These are phyloP conservation scores for Coniosporium apollinis DNA, from an alignment of 495 filamentous ascomycete genomes.

Conservation along the genomic window DNA sequence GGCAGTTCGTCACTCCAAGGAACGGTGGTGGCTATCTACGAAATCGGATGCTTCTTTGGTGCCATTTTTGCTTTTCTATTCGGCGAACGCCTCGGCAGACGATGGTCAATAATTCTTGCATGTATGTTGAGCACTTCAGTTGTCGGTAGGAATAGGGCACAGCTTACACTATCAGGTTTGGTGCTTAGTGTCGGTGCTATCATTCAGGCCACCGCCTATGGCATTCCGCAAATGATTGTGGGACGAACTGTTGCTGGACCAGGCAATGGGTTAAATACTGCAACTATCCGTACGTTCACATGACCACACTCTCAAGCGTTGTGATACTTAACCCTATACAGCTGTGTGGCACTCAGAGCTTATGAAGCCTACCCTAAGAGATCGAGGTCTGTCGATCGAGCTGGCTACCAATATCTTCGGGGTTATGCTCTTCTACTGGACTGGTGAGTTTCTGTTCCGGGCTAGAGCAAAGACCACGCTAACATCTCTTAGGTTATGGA, in stretches of 20 bases:
- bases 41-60: constrained; percentile 47
- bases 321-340: no score
- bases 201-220: constrained; percentile 16
- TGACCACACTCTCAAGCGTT: no score
- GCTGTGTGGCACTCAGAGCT: constrained; percentile 20
- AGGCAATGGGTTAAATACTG: constrained; percentile 19
- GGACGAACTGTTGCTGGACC: constrained; percentile 16
- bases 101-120: constrained; percentile 38
- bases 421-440: constrained; percentile 13
- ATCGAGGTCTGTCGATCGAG: constrained; percentile 5
- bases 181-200: constrained; percentile 16
- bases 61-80: constrained; percentile 41
- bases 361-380: constrained; percentile 4
- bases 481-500: constrained; percentile 11
- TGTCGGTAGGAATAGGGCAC: no score
- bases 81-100: constrained; percentile 41
- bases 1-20: constrained; percentile 27
- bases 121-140: no score
- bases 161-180: constrained; percentile 13
- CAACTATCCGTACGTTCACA: constrained; percentile 15
- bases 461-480: no score
- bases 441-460: no score
- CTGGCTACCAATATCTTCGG: no score
- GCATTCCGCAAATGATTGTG: constrained; percentile 16
- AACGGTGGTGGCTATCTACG: constrained; percentile 49